Conservation (phyloP, 2,329 filamentous ascomycete genomes). For the Calonectria multiphialidica region DNA sequence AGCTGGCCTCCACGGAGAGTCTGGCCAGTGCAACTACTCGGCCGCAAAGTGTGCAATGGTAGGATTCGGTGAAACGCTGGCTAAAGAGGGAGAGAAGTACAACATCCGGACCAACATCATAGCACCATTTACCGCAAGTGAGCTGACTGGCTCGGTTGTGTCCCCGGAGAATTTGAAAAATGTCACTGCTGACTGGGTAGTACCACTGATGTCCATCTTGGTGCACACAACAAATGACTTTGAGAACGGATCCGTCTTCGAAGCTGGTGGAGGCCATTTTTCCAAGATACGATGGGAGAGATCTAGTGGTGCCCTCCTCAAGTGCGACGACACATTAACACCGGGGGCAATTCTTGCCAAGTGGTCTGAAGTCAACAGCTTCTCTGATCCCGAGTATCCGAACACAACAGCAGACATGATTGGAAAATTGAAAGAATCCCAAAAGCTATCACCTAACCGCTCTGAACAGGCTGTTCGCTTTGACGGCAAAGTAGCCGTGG, state of each 20-base stretch:
- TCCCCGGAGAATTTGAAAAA: slow-evolving; percentile 87
- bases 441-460: slow-evolving; percentile 80
- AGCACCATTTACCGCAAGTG: slow-evolving; percentile 92
- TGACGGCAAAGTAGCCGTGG: slow-evolving; percentile 84
- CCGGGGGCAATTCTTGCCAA: slow-evolving; percentile 88
- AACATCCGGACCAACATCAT: slow-evolving; percentile 97
- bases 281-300: slow-evolving; percentile 97
- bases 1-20: slow-evolving; percentile 93
- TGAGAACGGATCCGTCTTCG: slow-evolving; percentile 91
- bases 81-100: slow-evolving; percentile 97
- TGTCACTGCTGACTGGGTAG: slow-evolving; percentile 90
- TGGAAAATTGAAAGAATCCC: slow-evolving; percentile 82
- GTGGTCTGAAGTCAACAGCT: slow-evolving; percentile 90
- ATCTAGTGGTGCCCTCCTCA: slow-evolving; percentile 86
- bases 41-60: slow-evolving; percentile 96
- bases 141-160: slow-evolving; percentile 96
- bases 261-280: slow-evolving; percentile 90
- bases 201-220: slow-evolving; percentile 89
- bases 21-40: slow-evolving; percentile 96
- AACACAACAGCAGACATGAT: slow-evolving; percentile 90
- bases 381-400: slow-evolving; percentile 83
- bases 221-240: slow-evolving; percentile 85
- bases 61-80: slow-evolving; percentile 96
- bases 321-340: slow-evolving; percentile 88
- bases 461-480: slow-evolving; percentile 82